Base-by-base conservation (phyloP, 2,329 filamentous ascomycete genomes). In the Laburnicola sp. region DNA sequence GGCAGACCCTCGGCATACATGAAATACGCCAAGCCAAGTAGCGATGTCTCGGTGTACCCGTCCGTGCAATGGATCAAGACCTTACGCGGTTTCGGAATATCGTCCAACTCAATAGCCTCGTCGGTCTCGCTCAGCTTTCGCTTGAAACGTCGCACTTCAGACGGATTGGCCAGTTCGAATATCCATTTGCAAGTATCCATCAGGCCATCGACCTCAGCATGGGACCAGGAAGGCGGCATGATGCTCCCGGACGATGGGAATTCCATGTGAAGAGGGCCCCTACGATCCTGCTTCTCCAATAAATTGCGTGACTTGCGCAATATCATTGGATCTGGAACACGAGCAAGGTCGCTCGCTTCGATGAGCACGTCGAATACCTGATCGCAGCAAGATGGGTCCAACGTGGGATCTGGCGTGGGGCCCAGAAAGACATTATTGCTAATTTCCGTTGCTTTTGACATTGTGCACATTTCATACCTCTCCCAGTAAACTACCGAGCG, bases 221-320 rank as follows among this genome's bases (percentile, higher is more conserved):
- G 88, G 1, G 88, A 90, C 83, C 88, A 95, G 0, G 87, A 89
- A 2, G 91, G 88, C 2, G 90, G 87, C 63, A 93, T 80, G 48
- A 97, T 89, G 63, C 90, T 95, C n/a, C 94, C 94, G 1, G 93
- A 97, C 0, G 91, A 94, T 1, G 93, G 93, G 55, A 97, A 97
- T 59, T 96, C 88, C 45, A 95, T 76, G 56, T 82, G 77, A 53
- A 85, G 74, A 10, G 82, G 75, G 3, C 76, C 74, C 35, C 58
- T 62, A 42, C 74, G 64, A 4, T 75, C 73, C 9, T 77, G 75
- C 39, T 80, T 66, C 45, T 70, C 60, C 37, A 72, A 81, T 65
- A 51, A 81, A 75, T 60, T 87, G 81, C 27, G 84, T 81, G 50
- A 92, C 77, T 44, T 81, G 76, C 50, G 82, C 40, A 97, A 76